A percentile compares a stretch with the other conserved stretches of the same genome.
Conservation (phyloP, 2,329 filamentous ascomycete genomes). For the Arthrobotrys conoides region DNA sequence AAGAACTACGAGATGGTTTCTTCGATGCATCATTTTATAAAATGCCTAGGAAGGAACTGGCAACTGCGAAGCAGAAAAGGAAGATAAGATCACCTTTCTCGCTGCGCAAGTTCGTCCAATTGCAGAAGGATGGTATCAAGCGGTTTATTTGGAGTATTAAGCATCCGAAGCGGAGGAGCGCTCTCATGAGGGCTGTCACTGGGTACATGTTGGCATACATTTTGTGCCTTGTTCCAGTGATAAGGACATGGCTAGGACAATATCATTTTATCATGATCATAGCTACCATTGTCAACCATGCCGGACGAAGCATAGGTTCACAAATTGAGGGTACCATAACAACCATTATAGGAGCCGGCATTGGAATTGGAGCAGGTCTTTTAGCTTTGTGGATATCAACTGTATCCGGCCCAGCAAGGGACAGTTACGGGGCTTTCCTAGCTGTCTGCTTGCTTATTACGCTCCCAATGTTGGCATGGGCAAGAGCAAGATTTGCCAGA, state of each 20-base stretch:
- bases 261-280: slow-evolving; percentile 73
- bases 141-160: slow-evolving; percentile 43
- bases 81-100: slow-evolving; percentile 58
- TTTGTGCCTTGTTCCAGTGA: slow-evolving; percentile 71
- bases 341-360: slow-evolving; percentile 72
- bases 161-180: slow-evolving; percentile 35
- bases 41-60: slow-evolving; percentile 54
- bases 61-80: slow-evolving; percentile 47
- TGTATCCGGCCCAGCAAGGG: slow-evolving; percentile 70
- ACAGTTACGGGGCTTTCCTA: slow-evolving; percentile 73
- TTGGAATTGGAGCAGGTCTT: slow-evolving; percentile 73
- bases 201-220: slow-evolving; percentile 74
- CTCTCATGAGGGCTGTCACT: slow-evolving; percentile 63
- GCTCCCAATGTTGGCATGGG: slow-evolving; percentile 71
- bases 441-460: slow-evolving; percentile 72
- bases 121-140: slow-evolving; percentile 50
- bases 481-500: slow-evolving; percentile 73
- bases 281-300: slow-evolving; percentile 74
- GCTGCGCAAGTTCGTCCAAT: slow-evolving; percentile 34
- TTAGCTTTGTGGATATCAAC: slow-evolving; percentile 68
- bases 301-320: slow-evolving; percentile 72
- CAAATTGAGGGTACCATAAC: slow-evolving; percentile 73
- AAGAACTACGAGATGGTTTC: slow-evolving; percentile 68
- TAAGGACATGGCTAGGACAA: slow-evolving; percentile 71
- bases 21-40: slow-evolving; percentile 68